Evolutionary conservation across 2,329 filamentous ascomycete genomes (phyloP), one percentile per base, ranked within the genome.

Genomic region (Cladosporium sp.): DNA sequence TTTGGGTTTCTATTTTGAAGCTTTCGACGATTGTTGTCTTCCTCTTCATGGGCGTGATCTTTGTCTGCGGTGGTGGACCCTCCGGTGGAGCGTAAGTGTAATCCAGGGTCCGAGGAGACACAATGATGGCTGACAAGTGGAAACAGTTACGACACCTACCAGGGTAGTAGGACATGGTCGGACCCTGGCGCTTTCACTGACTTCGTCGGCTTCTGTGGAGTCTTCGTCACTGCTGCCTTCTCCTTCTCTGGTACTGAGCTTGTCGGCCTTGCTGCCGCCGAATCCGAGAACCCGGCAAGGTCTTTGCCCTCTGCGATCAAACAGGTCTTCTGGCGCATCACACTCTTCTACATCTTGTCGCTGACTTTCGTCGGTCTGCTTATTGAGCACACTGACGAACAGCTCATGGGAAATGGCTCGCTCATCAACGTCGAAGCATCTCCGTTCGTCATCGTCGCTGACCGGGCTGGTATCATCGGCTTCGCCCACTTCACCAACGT

Each of bases 191-290:
- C 74, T 16, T 84, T 84, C 74, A 69, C 73, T 58, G 81, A 88
- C 72, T 89, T 89, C 80, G 85, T 87, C 76, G 87, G 87, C 48
- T 84, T 89, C 71, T 88, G 86, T 75, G 81, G 82, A 66, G 85
- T 88, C 53, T 88, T 89, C 72, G 85, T 88, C 65, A 88, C 86
- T 30, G 86, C 86, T n/a, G 85, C 86, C 2, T 89, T 89, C 70
- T 81, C 86, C 57, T 89, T 88, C 74, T 82, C 83, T 53, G 86
- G 87, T 69, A 88, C 86, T 26, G 87, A 89, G 75, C 77, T 89
- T n/a, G 69, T 71, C 30, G 68, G 86, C 73, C 76, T 85, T 43
- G 82, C 81, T 65, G 83, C 82, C 34, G 84, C 81, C 56, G 83
- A 85, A 71, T 79, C 82, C 14, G 76, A 76, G 39, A 82, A 84